phyloP scores from a whole-genome alignment of 495 filamentous ascomycete species.

The Aspergillus cavernicola region DNA sequence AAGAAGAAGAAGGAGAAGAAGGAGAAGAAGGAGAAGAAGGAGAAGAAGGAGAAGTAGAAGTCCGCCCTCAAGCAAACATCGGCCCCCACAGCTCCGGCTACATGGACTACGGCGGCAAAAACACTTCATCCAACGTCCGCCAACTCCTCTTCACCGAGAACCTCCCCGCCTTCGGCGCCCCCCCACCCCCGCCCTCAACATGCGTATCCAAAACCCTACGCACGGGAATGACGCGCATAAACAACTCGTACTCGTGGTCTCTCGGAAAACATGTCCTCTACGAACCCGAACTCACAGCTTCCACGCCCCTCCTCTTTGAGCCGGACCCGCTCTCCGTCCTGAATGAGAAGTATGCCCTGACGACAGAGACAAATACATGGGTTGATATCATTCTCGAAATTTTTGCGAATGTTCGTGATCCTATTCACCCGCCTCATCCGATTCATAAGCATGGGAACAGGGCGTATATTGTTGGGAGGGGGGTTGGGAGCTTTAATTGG shows the following conservation, averaged over 20 bases:
- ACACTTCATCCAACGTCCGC: conserved; percentile 28
- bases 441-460: conserved; percentile 57
- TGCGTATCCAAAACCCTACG: neutral
- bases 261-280: conserved; percentile 18
- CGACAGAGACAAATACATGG: conserved; percentile 47
- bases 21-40: neutral
- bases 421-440: conserved; percentile 40
- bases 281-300: neutral
- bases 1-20: no score
- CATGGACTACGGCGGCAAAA: conserved; percentile 37
- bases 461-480: conserved; percentile 42
- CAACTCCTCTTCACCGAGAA: conserved; percentile 26
- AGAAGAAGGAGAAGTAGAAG: neutral
- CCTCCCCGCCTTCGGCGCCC: conserved; percentile 33
- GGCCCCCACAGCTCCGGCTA: conserved; percentile 26
- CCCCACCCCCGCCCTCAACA: conserved; percentile 14
- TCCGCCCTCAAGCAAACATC: neutral
- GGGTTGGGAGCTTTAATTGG: conserved; percentile 38
- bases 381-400: conserved; percentile 49
- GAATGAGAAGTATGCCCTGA: conserved; percentile 15
- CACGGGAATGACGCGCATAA: conserved; percentile 31
- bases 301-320: conserved; percentile 41
- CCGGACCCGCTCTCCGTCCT: neutral
- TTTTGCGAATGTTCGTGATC: conserved; percentile 13
- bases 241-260: conserved; percentile 38